Percentiles rank a stretch among this genome's conserved stretches.
phyloP scores from a whole-genome alignment of 1,284 basidiomycete genomes.

The Cryptococcus sp. region DNA sequence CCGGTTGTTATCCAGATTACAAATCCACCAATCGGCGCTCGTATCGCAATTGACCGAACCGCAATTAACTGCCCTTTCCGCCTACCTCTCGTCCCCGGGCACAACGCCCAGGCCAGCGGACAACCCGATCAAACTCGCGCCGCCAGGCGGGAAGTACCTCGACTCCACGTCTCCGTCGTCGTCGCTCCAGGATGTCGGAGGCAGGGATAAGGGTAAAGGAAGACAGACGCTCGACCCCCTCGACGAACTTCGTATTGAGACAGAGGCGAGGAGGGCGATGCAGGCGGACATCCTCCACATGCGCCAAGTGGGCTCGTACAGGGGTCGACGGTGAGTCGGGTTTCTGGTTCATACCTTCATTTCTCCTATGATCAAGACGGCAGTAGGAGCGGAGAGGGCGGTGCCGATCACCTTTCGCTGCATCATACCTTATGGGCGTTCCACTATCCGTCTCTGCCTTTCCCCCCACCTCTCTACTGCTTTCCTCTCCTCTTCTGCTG shows the following conservation, averaged over 20 bases:
- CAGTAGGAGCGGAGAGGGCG: too few species aligned
- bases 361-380: too few species aligned
- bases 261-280: conserved; percentile 56
- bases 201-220: conserved; percentile 1
- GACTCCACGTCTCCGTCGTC: not conserved
- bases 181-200: not conserved
- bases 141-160: conserved; percentile 19
- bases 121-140: conserved; percentile 7
- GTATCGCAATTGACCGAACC: conserved; percentile 55
- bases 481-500: too few species aligned
- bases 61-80: conserved; percentile 59
- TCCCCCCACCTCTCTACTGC: too few species aligned
- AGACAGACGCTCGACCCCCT: conserved; percentile 46
- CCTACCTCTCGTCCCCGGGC: conserved; percentile 59
- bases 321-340: conserved; percentile 51
- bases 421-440: too few species aligned
- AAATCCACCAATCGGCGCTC: conserved; percentile 55
- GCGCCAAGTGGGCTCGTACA: conserved; percentile 57
- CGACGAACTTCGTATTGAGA: conserved; percentile 57
- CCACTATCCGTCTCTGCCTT: too few species aligned
- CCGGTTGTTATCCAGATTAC: conserved; percentile 57
- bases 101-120: conserved; percentile 35
- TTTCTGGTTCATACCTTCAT: not conserved
- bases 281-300: conserved; percentile 59
- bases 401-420: too few species aligned